Conservation (phyloP, 805 yeast species). For the Wickerhamiella musiphila region DNA sequence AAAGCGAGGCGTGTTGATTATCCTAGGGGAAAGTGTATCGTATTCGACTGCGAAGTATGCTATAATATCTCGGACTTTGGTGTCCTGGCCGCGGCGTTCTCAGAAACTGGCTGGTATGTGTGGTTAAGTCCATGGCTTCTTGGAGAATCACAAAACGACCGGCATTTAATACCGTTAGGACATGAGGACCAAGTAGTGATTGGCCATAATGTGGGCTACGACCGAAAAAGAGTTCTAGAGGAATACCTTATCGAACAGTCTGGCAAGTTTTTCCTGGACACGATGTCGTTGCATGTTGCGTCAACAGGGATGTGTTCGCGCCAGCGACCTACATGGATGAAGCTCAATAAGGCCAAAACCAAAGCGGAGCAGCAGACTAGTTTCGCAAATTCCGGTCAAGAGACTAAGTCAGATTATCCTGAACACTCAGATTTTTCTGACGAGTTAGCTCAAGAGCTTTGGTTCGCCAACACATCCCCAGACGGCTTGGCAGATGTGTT, state of each 20-base stretch:
- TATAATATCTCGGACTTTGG: slow-evolving; percentile 63
- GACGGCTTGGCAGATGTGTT: slow-evolving; percentile 74
- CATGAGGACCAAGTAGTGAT: slow-evolving; percentile 44
- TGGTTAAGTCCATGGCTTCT: slow-evolving; percentile 86
- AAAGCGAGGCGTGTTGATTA: slow-evolving; percentile 37
- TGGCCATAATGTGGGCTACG: slow-evolving; percentile 86
- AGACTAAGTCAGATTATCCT: slow-evolving; percentile 15
- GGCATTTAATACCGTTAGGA: slow-evolving; percentile 64
- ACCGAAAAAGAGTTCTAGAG: slow-evolving; percentile 69
- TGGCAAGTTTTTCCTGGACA: slow-evolving; percentile 69
- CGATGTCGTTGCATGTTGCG: slow-evolving; percentile 86
- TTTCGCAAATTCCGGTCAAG: slow-evolving; percentile 3
- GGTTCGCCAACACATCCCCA: slow-evolving; percentile 62
- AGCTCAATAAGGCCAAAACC: slow-evolving; percentile 13
- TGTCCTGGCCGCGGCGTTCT: slow-evolving; percentile 62
- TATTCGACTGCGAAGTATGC: slow-evolving; percentile 79
- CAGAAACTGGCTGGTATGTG: slow-evolving; percentile 70
- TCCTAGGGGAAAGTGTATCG: slow-evolving; percentile 58
- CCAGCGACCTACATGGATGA: slow-evolving; percentile 66
- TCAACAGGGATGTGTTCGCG: slow-evolving; percentile 82
- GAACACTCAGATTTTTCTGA: slow-evolving; percentile 1
- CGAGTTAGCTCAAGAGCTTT: slow-evolving; percentile 32
- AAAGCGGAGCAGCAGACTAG: slow-evolving; percentile 1
- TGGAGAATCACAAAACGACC: slow-evolving; percentile 28
- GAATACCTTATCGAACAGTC: slow-evolving; percentile 58